Evolutionary conservation across 768 basidiomycete genomes (phyloP).

Genomic region (Lactifluus volemus): DNA sequence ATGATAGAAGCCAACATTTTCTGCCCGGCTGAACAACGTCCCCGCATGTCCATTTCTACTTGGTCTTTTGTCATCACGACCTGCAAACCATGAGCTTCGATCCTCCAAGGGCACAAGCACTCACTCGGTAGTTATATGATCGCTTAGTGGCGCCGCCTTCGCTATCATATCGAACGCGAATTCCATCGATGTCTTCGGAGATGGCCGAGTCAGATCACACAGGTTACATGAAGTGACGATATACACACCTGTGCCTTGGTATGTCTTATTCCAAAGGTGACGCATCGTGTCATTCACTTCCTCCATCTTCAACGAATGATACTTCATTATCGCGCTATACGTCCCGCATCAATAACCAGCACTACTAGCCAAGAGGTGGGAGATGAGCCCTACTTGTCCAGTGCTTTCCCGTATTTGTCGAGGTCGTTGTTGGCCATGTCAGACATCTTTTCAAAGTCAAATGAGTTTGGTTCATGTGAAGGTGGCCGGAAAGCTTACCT

Average conservation of each 20-base stretch:
- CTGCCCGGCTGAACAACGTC: slow-evolving; percentile 95
- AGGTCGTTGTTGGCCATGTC: slow-evolving; percentile 97
- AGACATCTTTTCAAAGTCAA: slow-evolving; percentile 54
- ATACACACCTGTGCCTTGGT: slow-evolving; percentile 86
- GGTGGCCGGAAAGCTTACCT: slow-evolving; percentile 41
- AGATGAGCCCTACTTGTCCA: slow-evolving; percentile 70
- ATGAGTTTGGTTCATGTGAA: background rate
- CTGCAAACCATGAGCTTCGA: slow-evolving; percentile 32
- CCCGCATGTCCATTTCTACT: slow-evolving; percentile 99
- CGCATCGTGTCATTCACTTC: slow-evolving; percentile 98
- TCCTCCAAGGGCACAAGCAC: slow-evolving; percentile 22
- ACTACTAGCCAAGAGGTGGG: background rate
- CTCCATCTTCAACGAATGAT: slow-evolving; percentile 96
- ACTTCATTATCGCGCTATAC: slow-evolving; percentile 93
- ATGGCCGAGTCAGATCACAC: background rate
- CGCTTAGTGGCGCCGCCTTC: slow-evolving; percentile 87
- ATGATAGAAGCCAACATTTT: slow-evolving; percentile 98
- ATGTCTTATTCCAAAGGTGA: slow-evolving; percentile 97
- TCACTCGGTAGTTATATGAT: slow-evolving; percentile 93
- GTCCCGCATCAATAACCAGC: slow-evolving; percentile 16
- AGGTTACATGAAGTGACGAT: background rate
- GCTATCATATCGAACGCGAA: slow-evolving; percentile 88
- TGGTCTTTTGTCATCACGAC: slow-evolving; percentile 99
- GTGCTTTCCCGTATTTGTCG: slow-evolving; percentile 94
- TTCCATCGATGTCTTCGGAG: slow-evolving; percentile 86